These are phyloP conservation scores for Starmerella potacharoeniae DNA, from an alignment of 805 yeast genomes.

Conservation along the genomic window DNA sequence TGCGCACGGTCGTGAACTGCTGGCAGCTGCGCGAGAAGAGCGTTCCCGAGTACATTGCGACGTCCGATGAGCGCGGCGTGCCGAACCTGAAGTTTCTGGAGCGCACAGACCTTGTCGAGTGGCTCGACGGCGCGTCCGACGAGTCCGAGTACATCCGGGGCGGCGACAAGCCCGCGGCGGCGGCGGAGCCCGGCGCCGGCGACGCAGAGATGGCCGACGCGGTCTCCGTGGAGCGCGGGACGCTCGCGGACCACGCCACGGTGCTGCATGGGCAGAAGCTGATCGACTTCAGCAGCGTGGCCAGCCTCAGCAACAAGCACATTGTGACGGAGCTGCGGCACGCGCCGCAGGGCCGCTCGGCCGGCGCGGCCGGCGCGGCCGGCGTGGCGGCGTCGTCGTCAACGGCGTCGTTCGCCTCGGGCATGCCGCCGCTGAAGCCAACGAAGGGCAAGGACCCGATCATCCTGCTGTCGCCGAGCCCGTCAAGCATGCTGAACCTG, in stretches of 20 bases:
- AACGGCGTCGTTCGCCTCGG: not conserved
- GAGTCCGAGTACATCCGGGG: conserved; percentile 43
- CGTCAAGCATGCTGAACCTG: conserved; percentile 58
- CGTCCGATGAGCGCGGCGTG: conserved; percentile 52
- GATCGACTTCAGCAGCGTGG: conserved; percentile 29
- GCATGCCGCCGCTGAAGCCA: conserved; percentile 19
- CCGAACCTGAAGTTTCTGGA: conserved; percentile 71
- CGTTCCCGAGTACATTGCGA: conserved; percentile 70
- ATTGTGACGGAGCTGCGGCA: conserved; percentile 22
- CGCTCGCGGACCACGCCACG: conserved; percentile 35
- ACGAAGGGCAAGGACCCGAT: conserved; percentile 45
- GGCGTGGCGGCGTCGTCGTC: not conserved
- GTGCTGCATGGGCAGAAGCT: conserved; percentile 31
- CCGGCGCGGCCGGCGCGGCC: not conserved
- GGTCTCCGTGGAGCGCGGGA: conserved; percentile 4
- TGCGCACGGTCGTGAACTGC: conserved; percentile 32
- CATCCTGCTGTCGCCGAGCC: conserved; percentile 66
- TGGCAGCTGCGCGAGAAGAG: conserved; percentile 65
- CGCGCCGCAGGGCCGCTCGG: not conserved
- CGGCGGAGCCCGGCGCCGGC: conserved; percentile 7
- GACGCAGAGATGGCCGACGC: not conserved
- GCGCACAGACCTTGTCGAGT: conserved; percentile 69
- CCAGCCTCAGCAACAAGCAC: conserved; percentile 27
- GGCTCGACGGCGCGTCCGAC: conserved; percentile 62
- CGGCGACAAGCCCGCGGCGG: conserved; percentile 7